A percentile compares a stretch with the other conserved stretches of the same genome.
phyloP scores from a whole-genome alignment of 2,329 filamentous ascomycete species.

The Sclerotinia trifoliorum region DNA sequence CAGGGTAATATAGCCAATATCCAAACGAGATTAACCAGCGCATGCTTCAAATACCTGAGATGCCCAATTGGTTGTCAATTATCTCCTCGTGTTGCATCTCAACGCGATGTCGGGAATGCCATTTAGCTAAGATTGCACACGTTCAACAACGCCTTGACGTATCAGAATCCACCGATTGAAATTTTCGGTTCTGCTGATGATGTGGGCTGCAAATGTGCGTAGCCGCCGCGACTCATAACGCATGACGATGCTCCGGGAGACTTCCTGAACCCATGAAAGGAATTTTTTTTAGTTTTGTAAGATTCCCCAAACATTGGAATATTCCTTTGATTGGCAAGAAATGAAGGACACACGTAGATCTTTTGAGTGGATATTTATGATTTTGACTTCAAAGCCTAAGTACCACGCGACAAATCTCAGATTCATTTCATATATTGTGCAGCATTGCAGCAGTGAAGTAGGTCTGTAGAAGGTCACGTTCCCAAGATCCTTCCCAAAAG shows the following conservation, averaged over 20 bases:
- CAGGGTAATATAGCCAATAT: neutral
- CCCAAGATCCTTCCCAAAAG: conserved; percentile 9
- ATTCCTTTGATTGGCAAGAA: neutral
- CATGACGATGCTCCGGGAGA: conserved; percentile 17
- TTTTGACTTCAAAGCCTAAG: conserved; percentile 20
- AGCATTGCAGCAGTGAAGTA: neutral
- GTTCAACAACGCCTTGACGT: neutral
- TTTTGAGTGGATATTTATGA: conserved; percentile 9
- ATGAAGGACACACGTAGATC: conserved; percentile 1
- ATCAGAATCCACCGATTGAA: neutral
- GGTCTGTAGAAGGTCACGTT: conserved; percentile 9
- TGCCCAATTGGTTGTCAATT: neutral
- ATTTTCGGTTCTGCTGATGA: conserved; percentile 14
- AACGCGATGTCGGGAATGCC: neutral
- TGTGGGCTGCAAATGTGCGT: conserved; percentile 4
- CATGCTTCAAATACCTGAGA: neutral
- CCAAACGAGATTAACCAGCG: neutral
- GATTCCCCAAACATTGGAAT: neutral
- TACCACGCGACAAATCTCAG: conserved; percentile 21
- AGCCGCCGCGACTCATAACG: conserved; percentile 13
- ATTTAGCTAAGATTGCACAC: conserved; percentile 1
- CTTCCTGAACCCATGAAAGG: conserved; percentile 19
- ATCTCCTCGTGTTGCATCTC: neutral
- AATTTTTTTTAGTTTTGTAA: neutral
- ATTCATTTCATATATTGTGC: conserved; percentile 8